These are phyloP conservation scores for Saraca asoca DNA, from an alignment of 331 rosid species.

Conservation along the genomic window DNA sequence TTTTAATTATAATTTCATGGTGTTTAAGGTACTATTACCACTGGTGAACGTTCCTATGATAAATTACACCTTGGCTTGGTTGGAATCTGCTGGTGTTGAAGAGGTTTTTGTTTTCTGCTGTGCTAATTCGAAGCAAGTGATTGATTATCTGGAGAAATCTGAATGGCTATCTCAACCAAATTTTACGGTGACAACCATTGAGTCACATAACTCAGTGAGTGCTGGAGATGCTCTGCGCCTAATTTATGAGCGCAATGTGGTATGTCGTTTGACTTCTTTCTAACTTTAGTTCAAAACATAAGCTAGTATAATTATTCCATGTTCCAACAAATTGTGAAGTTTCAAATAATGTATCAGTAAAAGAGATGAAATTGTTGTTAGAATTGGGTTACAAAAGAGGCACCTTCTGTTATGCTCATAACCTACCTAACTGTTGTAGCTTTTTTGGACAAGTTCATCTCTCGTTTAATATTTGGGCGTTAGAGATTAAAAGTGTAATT, in stretches of 20 bases:
- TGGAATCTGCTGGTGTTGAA: conserved; percentile 94
- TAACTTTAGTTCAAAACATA: too few species aligned
- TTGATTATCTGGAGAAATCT: conserved; percentile 69
- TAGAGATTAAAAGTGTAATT: not conserved
- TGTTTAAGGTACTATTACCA: conserved; percentile 74
- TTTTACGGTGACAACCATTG: conserved; percentile 68
- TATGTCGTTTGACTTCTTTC: conserved; percentile 53
- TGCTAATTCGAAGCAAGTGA: conserved; percentile 88
- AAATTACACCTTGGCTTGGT: conserved; percentile 86
- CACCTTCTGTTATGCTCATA: not conserved
- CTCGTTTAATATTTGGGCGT: not conserved
- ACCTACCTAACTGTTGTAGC: not conserved
- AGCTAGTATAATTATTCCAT: too few species aligned
- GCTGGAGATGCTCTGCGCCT: conserved; percentile 94
- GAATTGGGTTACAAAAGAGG: conserved; percentile 11
- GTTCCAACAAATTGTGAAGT: too few species aligned
- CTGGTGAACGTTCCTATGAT: conserved; percentile 90
- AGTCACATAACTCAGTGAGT: conserved; percentile 84
- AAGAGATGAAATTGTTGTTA: too few species aligned
- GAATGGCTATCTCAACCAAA: conserved; percentile 83
- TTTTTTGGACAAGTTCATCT: not conserved
- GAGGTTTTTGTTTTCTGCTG: conserved; percentile 96
- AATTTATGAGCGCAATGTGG: conserved; percentile 95
- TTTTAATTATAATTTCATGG: not conserved
- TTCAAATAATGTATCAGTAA: too few species aligned